Evolutionary conservation across 257 asterid species (phyloP), one percentile per base, ranked within the genome.

Genomic region (Cordia subcordata): DNA sequence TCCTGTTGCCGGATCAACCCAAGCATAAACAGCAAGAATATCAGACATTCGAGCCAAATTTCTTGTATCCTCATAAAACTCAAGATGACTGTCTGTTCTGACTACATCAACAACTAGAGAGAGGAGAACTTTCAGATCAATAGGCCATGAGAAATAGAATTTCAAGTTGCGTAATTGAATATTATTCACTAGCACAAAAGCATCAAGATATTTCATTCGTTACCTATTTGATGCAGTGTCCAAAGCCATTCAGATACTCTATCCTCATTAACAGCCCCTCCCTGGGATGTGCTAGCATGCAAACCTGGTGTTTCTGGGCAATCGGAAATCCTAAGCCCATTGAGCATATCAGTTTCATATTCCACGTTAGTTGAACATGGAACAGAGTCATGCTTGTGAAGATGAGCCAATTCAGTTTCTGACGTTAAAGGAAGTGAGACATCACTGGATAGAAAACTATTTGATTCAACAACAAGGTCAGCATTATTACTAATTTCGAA

Each of bases 41-140:
- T 92, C 98, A 18, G 96, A 92, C 96, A 92, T 88, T 72, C 98
- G 76, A 68, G 98, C 98, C 82, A 92, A 77, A 77, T 92, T 92
- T 71, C 80, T 88, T 53, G 88, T 44, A 73, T 88, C 96, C 77
- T 81, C 95, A 33, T 92, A 92, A 76, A 92, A 92, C 55, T 88
- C 94, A 44, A 92, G 98, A 72, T 92, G 95, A 74, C 88, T 86
- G 66, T 92, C 98, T 44, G 98, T 92, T 73, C 98, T 90, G 57
- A 92, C 98, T 46, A 92, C 98, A 77, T 92, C 96, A 65, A 92
- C 98, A 71, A 86, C 98, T 92, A 79, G 49, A 61, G 68, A 61
- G 18, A 10, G 32, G 9, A 50, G 9, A 53, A 1, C 54, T 56
- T 67, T 52, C 57, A 57, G 59, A 54, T 8, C 27, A 35, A 37